Percentiles rank a stretch among this genome's conserved stretches.
These are phyloP conservation scores for Mortierella sp. DNA, from an alignment of 371 early-diverging fungal species.

Conservation along the genomic window DNA sequence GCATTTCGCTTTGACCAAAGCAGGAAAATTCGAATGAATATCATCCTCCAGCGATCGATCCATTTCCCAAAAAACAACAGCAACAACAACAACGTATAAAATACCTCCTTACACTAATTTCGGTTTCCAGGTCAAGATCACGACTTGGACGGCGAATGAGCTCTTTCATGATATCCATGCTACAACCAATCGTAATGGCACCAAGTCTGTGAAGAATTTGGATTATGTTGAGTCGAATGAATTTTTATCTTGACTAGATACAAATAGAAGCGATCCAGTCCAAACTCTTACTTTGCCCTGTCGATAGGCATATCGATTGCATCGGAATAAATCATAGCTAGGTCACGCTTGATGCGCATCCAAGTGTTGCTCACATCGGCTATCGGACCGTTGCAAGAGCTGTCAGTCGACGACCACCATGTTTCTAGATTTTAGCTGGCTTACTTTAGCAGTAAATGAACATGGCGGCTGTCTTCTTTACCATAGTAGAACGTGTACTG, in stretches of 20 bases:
- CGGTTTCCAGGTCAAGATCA: too few species aligned
- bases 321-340: slow-evolving; percentile 26
- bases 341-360: slow-evolving; percentile 36
- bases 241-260: neutral
- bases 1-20: slow-evolving; percentile 10
- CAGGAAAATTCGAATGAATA: neutral
- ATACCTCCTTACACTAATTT: too few species aligned
- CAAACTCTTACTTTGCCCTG: slow-evolving; percentile 23
- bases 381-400: neutral
- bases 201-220: too few species aligned
- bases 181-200: too few species aligned
- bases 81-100: too few species aligned
- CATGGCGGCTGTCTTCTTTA: neutral
- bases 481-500: slow-evolving; percentile 57
- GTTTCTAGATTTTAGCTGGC: too few species aligned
- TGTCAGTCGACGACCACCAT: neutral
- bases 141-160: too few species aligned
- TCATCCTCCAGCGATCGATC: too few species aligned
- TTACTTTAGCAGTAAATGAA: too few species aligned
- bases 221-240: neutral
- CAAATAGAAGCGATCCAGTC: neutral
- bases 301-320: slow-evolving; percentile 32
- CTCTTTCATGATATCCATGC: too few species aligned
- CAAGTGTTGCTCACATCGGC: slow-evolving; percentile 51
- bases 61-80: too few species aligned